A percentile compares a stretch with the other conserved stretches of the same genome.
Evolutionary conservation across 768 basidiomycete genomes (phyloP).

Genomic region (Lentinula raphanica): DNA sequence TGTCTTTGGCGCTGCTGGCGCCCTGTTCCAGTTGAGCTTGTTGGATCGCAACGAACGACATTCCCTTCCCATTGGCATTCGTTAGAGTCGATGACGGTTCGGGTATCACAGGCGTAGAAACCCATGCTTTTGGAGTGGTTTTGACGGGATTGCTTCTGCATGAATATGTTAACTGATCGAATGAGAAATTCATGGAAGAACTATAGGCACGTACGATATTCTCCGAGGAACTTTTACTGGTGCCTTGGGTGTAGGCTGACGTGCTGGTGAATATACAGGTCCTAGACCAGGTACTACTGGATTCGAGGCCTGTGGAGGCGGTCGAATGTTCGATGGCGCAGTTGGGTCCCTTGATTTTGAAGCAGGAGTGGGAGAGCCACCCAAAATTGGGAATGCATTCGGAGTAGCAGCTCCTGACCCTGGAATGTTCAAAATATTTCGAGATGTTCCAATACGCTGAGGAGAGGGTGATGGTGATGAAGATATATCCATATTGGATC

Average conservation of each 20-base stretch:
- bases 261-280: slow-evolving; percentile 59
- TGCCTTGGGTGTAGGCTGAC: slow-evolving; percentile 31
- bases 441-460: slow-evolving; percentile 13
- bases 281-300: slow-evolving; percentile 34
- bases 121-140: slow-evolving; percentile 57
- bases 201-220: slow-evolving; percentile 41
- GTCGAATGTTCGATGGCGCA: background rate
- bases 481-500: background rate
- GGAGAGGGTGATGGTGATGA: slow-evolving; percentile 11
- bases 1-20: slow-evolving; percentile 36
- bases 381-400: background rate
- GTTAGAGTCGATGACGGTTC: slow-evolving; percentile 32
- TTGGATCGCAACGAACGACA: slow-evolving; percentile 85
- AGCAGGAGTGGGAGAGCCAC: background rate
- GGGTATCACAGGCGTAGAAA: slow-evolving; percentile 45
- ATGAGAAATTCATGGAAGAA: background rate
- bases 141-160: slow-evolving; percentile 21
- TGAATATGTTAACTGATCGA: background rate
- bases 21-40: slow-evolving; percentile 62
- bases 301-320: background rate
- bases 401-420: slow-evolving; percentile 6
- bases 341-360: background rate
- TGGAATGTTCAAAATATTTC: slow-evolving; percentile 14
- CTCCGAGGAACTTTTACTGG: slow-evolving; percentile 32
- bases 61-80: slow-evolving; percentile 20